phyloP scores from a whole-genome alignment of 257 asterid species.

The Dorcoceras hygrometricum region DNA sequence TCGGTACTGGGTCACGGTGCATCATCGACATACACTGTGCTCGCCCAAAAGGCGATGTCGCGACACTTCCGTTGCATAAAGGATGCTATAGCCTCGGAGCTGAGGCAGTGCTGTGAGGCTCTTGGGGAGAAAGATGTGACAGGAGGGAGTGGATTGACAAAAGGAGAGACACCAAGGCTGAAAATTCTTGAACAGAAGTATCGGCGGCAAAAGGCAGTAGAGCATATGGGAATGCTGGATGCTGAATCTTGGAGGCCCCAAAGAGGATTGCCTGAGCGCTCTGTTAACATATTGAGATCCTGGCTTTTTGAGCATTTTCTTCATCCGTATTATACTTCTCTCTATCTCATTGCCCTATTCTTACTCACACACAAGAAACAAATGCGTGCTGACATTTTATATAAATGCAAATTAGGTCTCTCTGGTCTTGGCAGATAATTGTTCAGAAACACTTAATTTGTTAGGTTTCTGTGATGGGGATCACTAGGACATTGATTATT shows the following conservation, averaged over 20 bases:
- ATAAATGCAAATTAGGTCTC: not conserved
- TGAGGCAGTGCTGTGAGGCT: conserved; percentile 49
- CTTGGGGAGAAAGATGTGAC: conserved; percentile 64
- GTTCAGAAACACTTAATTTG: too few relatives aligned
- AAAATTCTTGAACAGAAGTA: conserved; percentile 55
- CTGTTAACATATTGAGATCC: conserved; percentile 59
- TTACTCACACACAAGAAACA: not conserved
- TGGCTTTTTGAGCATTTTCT: conserved; percentile 93
- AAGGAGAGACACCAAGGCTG: conserved; percentile 80
- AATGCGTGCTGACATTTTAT: not conserved
- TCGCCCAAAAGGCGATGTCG: conserved; percentile 83
- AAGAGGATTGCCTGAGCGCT: conserved; percentile 76
- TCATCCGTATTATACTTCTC: conserved; percentile 51
- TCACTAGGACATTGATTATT: too few relatives aligned
- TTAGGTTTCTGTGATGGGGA: too few relatives aligned
- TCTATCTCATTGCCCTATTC: conserved; percentile 4
- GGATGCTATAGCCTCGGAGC: conserved; percentile 55
- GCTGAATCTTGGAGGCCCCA: conserved; percentile 84
- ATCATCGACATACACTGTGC: conserved; percentile 55
- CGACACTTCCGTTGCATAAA: conserved; percentile 72
- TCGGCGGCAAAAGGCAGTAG: conserved; percentile 57
- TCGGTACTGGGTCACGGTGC: conserved; percentile 56
- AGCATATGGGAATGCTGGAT: conserved; percentile 62
- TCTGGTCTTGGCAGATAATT: not conserved
- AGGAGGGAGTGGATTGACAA: conserved; percentile 40